Evolutionary conservation across 805 yeast species (phyloP).

Genomic region (Priceomyces medius): DNA sequence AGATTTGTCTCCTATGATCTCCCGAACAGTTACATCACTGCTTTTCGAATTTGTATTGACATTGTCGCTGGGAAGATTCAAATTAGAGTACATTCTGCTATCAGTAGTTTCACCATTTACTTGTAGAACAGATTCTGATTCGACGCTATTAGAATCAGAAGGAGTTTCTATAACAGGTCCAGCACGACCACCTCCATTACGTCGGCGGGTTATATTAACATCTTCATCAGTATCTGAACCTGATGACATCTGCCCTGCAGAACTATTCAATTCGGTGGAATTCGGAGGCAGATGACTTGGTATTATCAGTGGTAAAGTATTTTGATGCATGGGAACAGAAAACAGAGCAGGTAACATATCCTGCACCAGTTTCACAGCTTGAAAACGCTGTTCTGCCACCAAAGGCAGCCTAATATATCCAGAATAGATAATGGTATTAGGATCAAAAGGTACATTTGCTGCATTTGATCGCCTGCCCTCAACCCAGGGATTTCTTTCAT

Average conservation of each 20-base stretch:
- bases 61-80: too few relatives aligned
- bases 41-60: too few relatives aligned
- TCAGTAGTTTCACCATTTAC: too few relatives aligned
- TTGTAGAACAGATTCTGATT: background rate
- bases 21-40: too few relatives aligned
- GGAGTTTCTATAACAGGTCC: constrained; percentile 1
- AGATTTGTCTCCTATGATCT: too few relatives aligned
- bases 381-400: too few relatives aligned
- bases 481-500: background rate
- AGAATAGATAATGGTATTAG: background rate
- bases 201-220: background rate
- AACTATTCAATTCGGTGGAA: background rate
- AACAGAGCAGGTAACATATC: background rate
- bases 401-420: background rate
- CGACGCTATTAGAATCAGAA: constrained; percentile 1
- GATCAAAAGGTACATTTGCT: background rate
- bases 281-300: background rate
- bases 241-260: background rate
- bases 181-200: background rate
- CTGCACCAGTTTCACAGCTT: background rate
- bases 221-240: constrained; percentile 3
- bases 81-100: too few relatives aligned
- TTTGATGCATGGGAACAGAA: background rate
- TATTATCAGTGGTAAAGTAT: background rate
- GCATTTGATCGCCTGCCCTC: background rate